These are phyloP conservation scores for Jamesozyma jinghongensis DNA, from an alignment of 805 yeast genomes.

Conservation along the genomic window DNA sequence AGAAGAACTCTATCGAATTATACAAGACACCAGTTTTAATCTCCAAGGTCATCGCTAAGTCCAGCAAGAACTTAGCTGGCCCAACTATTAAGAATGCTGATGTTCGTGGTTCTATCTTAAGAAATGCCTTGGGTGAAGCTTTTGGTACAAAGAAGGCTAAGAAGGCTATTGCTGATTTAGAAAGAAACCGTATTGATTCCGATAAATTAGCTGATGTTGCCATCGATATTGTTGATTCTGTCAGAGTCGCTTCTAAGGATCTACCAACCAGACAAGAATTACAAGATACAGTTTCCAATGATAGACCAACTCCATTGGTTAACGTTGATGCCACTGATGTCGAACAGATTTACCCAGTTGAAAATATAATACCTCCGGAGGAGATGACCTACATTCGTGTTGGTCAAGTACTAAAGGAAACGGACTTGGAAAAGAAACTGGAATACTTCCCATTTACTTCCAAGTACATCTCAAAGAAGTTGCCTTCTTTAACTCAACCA, in stretches of 20 bases:
- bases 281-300: conserved; percentile 45
- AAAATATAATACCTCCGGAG: conserved; percentile 55
- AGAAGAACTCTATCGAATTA: conserved; percentile 53
- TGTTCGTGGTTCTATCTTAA: conserved; percentile 43
- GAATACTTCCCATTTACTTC: conserved; percentile 59
- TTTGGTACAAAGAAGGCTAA: conserved; percentile 97
- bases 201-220: conserved; percentile 68
- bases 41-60: conserved; percentile 54
- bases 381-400: conserved; percentile 61
- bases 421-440: conserved; percentile 40
- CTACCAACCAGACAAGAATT: conserved; percentile 67
- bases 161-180: conserved; percentile 73
- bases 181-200: conserved; percentile 79
- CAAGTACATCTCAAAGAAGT: conserved; percentile 42
- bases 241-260: conserved; percentile 56
- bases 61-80: conserved; percentile 46
- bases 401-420: conserved; percentile 48
- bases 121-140: conserved; percentile 86
- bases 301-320: conserved; percentile 77
- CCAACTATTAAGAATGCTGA: conserved; percentile 54
- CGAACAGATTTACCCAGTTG: conserved; percentile 72
- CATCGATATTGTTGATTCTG: conserved; percentile 72
- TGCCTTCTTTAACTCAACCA: conserved; percentile 33
- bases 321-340: conserved; percentile 72
- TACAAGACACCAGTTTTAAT: conserved; percentile 55